Evolutionary conservation across 345 rosid genomes (phyloP), one percentile per base, ranked within the genome.

Genomic region (Eucalyptus cladocalyx): DNA sequence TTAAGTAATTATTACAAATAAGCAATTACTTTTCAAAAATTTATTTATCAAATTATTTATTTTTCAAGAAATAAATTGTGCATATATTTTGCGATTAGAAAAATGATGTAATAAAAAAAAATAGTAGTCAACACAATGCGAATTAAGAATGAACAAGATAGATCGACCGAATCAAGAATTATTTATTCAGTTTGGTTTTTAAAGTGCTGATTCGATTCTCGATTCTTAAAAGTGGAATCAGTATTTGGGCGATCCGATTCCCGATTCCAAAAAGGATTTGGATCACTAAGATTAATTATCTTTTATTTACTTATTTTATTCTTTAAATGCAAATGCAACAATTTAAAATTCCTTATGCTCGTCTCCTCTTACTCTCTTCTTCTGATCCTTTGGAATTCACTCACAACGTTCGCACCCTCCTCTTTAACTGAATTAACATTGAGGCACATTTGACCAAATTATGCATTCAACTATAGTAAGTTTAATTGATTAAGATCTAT

Each of bases 161-260:
- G 0, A 24, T 56, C 1, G 0, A 10, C 0, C 6, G 1, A 24
- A 56, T 10, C 1, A 0, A 10, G 0, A 23, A 56, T 23, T 4
- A 0, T 1, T 2, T 21, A 0, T 56, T 56, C 0, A 4, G 62
- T 9, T 10, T 5, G 1, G 3, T 23, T 24, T 0, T 56, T 24
- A 56, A 56, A 4, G 6, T 56, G 12, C 0, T 24, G 0, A 56
- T 56, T 2, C 6, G 0, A 24, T 56, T 56, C 13, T 9, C 1
- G 0, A 10, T 56, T 24, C 14, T 5, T 56, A 56, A 24, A 56
- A 10, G 6, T 10, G 3, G 0, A 56, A 56, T 56, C 0, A 3
- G 0, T 56, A 10, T 56, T 0, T 56, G 0, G 3, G 5, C 3
- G 1, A 56, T 24, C 6, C 6, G 1, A 9, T 2, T 56, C 2